Evolutionary conservation across 2,329 filamentous ascomycete genomes (phyloP).

Genomic region (Zymoseptoria crescenta): DNA sequence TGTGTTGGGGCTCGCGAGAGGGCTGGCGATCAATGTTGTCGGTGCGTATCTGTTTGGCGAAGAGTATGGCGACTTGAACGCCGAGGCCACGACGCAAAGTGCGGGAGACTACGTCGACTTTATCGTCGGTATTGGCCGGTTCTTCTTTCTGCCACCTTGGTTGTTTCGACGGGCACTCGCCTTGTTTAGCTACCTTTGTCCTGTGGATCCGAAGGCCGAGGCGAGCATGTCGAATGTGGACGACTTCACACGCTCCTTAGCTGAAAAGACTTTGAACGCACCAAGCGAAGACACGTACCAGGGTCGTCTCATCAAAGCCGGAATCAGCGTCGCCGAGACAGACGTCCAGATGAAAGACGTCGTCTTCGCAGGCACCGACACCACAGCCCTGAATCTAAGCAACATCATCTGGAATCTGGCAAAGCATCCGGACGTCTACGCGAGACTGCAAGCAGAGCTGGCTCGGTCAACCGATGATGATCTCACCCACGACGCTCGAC

Average conservation of each 20-base stretch:
- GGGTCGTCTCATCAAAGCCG: slow-evolving; percentile 39
- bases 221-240: slow-evolving; percentile 37
- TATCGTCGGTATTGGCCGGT: slow-evolving; percentile 48
- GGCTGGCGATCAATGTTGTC: slow-evolving; percentile 48
- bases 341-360: slow-evolving; percentile 48
- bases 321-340: slow-evolving; percentile 38
- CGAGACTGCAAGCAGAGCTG: slow-evolving; percentile 31
- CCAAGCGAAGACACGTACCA: slow-evolving; percentile 39
- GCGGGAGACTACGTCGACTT: slow-evolving; percentile 47
- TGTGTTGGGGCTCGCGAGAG: slow-evolving; percentile 43
- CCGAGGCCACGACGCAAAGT: slow-evolving; percentile 24
- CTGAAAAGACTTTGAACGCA: slow-evolving; percentile 22
- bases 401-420: slow-evolving; percentile 42
- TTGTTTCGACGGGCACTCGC: slow-evolving; percentile 36
- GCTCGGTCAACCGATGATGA: slow-evolving; percentile 17
- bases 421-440: slow-evolving; percentile 35
- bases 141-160: slow-evolving; percentile 45
- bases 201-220: slow-evolving; percentile 27
- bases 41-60: slow-evolving; percentile 47
- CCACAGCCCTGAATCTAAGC: slow-evolving; percentile 45
- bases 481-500: slow-evolving; percentile 27
- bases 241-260: slow-evolving; percentile 35
- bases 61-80: slow-evolving; percentile 43
- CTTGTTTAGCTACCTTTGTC: slow-evolving; percentile 29
- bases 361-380: slow-evolving; percentile 49